Evolutionary conservation across 2,329 filamentous ascomycete species (phyloP), one percentile per base, ranked within the genome.

Genomic region (Cladophialophora chaetospira): DNA sequence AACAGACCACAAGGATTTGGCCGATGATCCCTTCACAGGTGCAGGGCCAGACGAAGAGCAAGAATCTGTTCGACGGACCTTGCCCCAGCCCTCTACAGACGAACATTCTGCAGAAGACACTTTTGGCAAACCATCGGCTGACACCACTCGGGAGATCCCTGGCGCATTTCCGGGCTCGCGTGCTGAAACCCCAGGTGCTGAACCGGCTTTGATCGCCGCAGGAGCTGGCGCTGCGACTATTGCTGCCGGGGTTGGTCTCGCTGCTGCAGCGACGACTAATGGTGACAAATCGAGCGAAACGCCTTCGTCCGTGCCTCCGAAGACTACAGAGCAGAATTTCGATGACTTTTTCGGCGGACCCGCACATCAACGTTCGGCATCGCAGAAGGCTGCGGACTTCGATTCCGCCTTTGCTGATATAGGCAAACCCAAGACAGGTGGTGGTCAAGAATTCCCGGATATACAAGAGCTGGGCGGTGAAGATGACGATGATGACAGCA

Each of bases 391-490:
- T n/a, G 72, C 72, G 42, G 75, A 77, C 53, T 77, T 77, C 52
- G 75, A 77, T 51, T 73, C 76, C 58, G 75, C 75, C 13, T 77
- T 78, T 63, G 75, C 75, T 26, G 63, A 67, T 23, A 73, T 77
- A 70, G 58, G 75, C 28, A 80, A 79, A 49, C 73, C 72, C 50
- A 64, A 62, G 23, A 53, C 68, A 26, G 54, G 61, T 9, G 53
- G 86, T 68, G 81, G 23, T 5, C 17, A 84, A 19, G 94, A 97
- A 70, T 97, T 97, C 69, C 94, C 94, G 28, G 94, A 93, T 0
- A 96, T 97, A 58, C 86, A 88, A n/a, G 90, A 93, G 70, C 75
- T 97, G 56, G 60, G 17, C 29, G 53, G 38, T 10, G 48, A 51
- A n/a, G n/a, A 42, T 28, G 88, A 89, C 60, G 82, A 85, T 26